Base-by-base conservation (phyloP, 768 basidiomycete genomes). In the Naganishia vishniacii region DNA sequence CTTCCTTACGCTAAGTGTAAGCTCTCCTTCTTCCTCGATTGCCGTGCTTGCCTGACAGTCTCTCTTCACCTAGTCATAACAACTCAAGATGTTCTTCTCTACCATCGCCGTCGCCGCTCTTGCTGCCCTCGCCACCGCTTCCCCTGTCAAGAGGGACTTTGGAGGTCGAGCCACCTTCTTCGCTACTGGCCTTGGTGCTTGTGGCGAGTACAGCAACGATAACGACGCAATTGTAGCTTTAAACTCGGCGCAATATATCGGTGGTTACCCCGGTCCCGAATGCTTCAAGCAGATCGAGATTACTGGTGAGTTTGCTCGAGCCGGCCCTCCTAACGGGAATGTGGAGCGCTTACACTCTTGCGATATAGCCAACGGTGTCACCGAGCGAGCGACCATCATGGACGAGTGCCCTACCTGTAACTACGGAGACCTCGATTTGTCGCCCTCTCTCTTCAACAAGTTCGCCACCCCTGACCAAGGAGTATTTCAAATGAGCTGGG, bases 401-500 rank as follows among this genome's bases (percentile, higher is more conserved):
- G 88, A 89, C 74, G 66, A 87, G 83, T 88, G 88, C 73, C 83
- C 84, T 47, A 82, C 81, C 20, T 90, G 88, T 72, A 83, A 83
- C 26, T 81, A 73, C 34, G 82, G 81, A 28, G 88, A 83, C 44
- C 81, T 89, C 28, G 89, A 91, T 78, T 79, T 89, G 61, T 84
- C 85, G 28, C 70, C 76, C 15, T 84, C 85, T 59, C 81, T 90
- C 48, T 90, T 91, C 77, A 63, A 76, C 29, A 82, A 78, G 80
- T 66, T 66, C 34, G 65, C 56, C 32, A 40, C 13, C 15, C 47
- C 41, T 20, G 65, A 66, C 28, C 42, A 61, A 4, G 65, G 65
- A 31, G 59, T 66, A 12, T 40, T 48, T 12, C 34, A 60, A 20
- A 48, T 66, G n/a, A 62, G 48, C 31, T 66, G 65, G 65, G 49